Base-by-base conservation (phyloP, 202 grass and related monocot species). In the Brachypodium distachyon region DNA sequence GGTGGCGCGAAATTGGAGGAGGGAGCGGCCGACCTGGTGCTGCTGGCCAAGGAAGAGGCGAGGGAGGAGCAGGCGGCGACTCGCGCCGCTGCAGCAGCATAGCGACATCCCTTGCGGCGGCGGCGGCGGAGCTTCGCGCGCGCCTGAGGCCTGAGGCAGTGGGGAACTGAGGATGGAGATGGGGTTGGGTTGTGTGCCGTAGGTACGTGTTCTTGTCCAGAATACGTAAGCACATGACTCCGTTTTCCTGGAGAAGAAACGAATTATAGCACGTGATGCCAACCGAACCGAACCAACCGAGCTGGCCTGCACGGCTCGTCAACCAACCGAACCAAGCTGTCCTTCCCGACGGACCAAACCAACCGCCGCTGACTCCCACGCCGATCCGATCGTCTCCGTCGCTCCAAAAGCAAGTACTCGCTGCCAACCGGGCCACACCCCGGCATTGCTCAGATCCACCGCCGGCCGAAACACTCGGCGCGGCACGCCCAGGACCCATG, bases 81-180 rank as follows among this genome's bases (percentile, higher is more conserved):
- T 22, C 34, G 57, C 17, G 32, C 40, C 9, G 55, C 53, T 51
- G 67, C 76, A 25, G 82, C 76, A 93, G 77, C 83, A 83, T 43
- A 87, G 73, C 31, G 60, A 51, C 90, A 93, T 92, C 68, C 42
- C 44, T 27, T 25, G 3, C 31, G 16, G 59, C 61, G 60, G 43
- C 28, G 52, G 70, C 60, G 61, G 77, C 70, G 62, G 28, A 68
- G 33, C 18, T 73, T 43, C 22, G n/a, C n/a, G 19, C 25, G 65
- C 38, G 54, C 19, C 64, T 5, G 41, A 41, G 29, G 21, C 22
- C n/a, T n/a, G n/a, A n/a, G n/a, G n/a, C n/a, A n/a, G n/a, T n/a
- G n/a, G 0, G 31, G 39, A 11, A 13, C 8, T 12, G 56, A 6
- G 63, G 37, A 31, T 59, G 26, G 41, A 44, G 50, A 19, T 54